Conservation (phyloP, 495 filamentous ascomycete species). For the Friedmanniomyces simplex region DNA sequence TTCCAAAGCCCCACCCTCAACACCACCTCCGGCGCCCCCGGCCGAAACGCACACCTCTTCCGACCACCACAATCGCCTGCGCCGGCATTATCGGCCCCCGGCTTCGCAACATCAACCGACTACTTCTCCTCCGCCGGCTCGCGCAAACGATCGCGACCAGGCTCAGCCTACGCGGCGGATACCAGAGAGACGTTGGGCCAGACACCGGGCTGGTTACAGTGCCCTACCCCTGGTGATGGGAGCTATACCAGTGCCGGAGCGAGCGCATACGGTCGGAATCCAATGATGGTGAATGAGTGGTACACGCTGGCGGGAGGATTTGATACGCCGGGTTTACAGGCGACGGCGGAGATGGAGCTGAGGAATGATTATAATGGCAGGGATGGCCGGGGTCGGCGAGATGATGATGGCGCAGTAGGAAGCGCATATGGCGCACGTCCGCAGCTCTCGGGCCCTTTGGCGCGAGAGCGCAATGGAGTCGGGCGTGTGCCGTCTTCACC, state of each 20-base stretch:
- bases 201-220: slow-evolving; percentile 8
- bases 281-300: slow-evolving; percentile 43
- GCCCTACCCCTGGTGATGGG: slow-evolving; percentile 6
- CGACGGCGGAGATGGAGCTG: slow-evolving; percentile 37
- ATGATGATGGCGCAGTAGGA: background rate
- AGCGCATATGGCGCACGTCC: background rate
- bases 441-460: slow-evolving; percentile 12
- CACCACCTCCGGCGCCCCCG: background rate
- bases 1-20: background rate
- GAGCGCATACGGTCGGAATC: slow-evolving; percentile 26
- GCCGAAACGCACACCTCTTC: slow-evolving; percentile 48
- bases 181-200: background rate
- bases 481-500: slow-evolving; percentile 1
- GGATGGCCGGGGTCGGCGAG: background rate
- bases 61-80: slow-evolving; percentile 58
- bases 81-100: slow-evolving; percentile 45
- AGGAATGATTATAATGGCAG: background rate
- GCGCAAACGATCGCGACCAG: background rate
- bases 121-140: slow-evolving; percentile 27
- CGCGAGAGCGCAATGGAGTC: slow-evolving; percentile 21
- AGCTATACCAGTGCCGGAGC: slow-evolving; percentile 4
- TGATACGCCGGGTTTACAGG: slow-evolving; percentile 44
- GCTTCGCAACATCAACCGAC: slow-evolving; percentile 7
- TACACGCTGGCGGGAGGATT: slow-evolving; percentile 54
- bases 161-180: background rate